Evolutionary conservation across 2,329 filamentous ascomycete species (phyloP).

Genomic region (Alternaria atra): DNA sequence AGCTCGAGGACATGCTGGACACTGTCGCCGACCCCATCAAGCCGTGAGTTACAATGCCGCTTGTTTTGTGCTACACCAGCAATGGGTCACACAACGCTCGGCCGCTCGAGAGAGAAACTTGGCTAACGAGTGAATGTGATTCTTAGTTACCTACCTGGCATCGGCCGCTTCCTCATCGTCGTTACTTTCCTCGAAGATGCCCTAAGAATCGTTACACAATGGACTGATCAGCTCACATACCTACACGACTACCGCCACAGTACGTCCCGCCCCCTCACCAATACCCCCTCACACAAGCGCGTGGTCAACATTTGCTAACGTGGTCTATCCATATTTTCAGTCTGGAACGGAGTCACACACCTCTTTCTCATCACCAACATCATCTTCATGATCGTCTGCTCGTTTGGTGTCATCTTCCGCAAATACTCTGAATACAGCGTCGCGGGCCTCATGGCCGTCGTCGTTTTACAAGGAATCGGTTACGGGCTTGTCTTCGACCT

Average conservation of each 20-base stretch:
- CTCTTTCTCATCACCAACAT: slow-evolving; percentile 92
- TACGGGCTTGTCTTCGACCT: slow-evolving; percentile 99
- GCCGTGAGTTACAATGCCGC: slow-evolving; percentile 71
- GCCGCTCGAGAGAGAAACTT: not conserved
- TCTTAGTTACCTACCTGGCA: slow-evolving; percentile 85
- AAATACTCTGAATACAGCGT: slow-evolving; percentile 95
- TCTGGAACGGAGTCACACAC: slow-evolving; percentile 88
- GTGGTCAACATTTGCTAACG: slow-evolving; percentile 30
- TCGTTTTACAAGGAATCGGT: slow-evolving; percentile 90
- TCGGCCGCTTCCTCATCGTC: slow-evolving; percentile 96
- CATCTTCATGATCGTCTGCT: slow-evolving; percentile 84
- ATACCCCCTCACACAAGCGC: not conserved
- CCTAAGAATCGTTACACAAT: slow-evolving; percentile 95
- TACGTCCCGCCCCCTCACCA: slow-evolving; percentile 55
- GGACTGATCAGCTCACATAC: slow-evolving; percentile 92
- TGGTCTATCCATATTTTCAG: slow-evolving; percentile 57
- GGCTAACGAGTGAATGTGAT: slow-evolving; percentile 30
- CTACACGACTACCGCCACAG: slow-evolving; percentile 91
- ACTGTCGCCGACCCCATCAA: slow-evolving; percentile 88
- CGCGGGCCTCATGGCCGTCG: slow-evolving; percentile 85
- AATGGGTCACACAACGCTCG: slow-evolving; percentile 1
- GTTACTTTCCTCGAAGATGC: slow-evolving; percentile 98
- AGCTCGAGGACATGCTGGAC: slow-evolving; percentile 95
- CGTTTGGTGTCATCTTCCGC: slow-evolving; percentile 85
- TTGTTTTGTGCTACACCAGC: slow-evolving; percentile 1